Evolutionary conservation across 306 rosid genomes (phyloP).

Genomic region (Vicia faba): DNA sequence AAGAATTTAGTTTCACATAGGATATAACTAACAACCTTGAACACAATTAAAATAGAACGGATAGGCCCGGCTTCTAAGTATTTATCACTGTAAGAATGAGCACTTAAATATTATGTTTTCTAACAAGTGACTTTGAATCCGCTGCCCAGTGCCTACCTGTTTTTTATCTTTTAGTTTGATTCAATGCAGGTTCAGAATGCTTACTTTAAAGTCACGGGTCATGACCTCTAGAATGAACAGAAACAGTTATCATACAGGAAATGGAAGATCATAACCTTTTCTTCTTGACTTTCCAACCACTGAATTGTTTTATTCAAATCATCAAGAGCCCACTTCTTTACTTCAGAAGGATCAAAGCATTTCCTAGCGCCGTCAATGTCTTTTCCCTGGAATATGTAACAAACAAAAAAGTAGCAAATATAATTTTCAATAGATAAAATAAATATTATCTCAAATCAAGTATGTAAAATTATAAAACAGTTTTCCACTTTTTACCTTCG

Average conservation of each 20-base stretch:
- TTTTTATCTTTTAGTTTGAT: not conserved
- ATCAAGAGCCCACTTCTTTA: conserved; percentile 75
- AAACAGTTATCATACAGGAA: not conserved
- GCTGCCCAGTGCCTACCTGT: not conserved
- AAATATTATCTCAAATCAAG: conserved; percentile 28
- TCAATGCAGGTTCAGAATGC: conserved; percentile 9
- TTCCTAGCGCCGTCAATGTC: conserved; percentile 39
- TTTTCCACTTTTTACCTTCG: conserved; percentile 50
- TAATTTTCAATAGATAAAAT: not conserved
- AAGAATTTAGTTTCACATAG: conserved; percentile 32
- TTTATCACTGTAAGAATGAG: conserved; percentile 4
- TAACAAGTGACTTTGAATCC: conserved; percentile 14
- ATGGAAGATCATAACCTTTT: conserved; percentile 63
- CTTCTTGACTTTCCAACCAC: conserved; percentile 97
- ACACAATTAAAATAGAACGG: conserved; percentile 32
- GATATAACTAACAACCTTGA: conserved; percentile 25
- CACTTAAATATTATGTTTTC: conserved; percentile 18
- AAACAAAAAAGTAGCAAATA: conserved; percentile 23
- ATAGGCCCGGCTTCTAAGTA: conserved; percentile 31
- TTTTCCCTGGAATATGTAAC: conserved; percentile 51
- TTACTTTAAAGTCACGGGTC: not conserved
- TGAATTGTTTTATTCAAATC: conserved; percentile 72
- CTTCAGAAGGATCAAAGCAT: conserved; percentile 60
- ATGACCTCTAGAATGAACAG: conserved; percentile 14
- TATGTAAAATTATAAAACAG: not conserved